A percentile compares a stretch with the other conserved stretches of the same genome.
These are phyloP conservation scores for Elsinoe ampelina DNA, from an alignment of 2,329 filamentous ascomycete genomes.

Conservation along the genomic window DNA sequence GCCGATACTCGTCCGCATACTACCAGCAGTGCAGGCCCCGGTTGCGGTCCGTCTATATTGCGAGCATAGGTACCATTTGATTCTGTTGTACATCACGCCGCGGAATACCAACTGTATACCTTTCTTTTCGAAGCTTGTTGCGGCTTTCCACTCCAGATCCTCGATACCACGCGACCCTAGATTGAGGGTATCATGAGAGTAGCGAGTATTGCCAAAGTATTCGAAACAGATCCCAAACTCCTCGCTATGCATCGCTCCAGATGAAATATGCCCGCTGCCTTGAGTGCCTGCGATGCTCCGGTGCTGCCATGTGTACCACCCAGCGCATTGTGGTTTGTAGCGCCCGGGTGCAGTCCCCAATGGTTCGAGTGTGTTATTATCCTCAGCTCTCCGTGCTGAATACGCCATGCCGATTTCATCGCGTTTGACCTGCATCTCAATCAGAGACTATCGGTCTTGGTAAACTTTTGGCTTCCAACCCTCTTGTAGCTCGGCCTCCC, in stretches of 20 bases:
- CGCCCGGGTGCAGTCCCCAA: too few species aligned
- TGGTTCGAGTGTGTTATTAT: too few species aligned
- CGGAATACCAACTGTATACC: too few species aligned
- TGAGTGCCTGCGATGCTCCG: too few species aligned
- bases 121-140: too few species aligned
- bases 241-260: constrained; percentile 7
- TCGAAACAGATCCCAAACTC: constrained; percentile 1
- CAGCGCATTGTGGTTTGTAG: too few species aligned
- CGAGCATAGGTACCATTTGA: too few species aligned
- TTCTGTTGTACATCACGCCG: too few species aligned
- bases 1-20: background rate
- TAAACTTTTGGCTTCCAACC: constrained; percentile 95
- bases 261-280: background rate
- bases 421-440: background rate
- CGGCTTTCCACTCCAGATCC: background rate
- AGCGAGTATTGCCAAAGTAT: background rate
- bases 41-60: too few species aligned
- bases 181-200: constrained; percentile 9
- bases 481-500: constrained; percentile 69
- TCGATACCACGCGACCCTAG: background rate
- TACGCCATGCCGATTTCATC: background rate
- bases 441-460: constrained; percentile 57
- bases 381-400: too few species aligned
- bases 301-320: too few species aligned
- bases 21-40: too few species aligned